Conservation (phyloP, 2,329 filamentous ascomycete species). For the Beauveria pseudobassiana region DNA sequence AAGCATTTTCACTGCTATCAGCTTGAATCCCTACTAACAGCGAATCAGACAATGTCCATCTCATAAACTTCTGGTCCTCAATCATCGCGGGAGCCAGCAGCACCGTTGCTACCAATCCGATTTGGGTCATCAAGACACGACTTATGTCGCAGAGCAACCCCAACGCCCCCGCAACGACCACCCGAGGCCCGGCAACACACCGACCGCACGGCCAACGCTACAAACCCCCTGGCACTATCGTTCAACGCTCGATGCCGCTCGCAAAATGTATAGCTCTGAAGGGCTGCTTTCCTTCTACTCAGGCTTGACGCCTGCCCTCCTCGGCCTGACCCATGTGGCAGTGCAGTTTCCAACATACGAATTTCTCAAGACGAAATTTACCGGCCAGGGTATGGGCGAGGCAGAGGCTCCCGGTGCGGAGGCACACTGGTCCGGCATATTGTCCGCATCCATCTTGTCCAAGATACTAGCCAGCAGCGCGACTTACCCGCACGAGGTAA, state of each 20-base stretch:
- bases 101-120: constrained; percentile 91
- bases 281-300: constrained; percentile 91
- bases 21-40: constrained; percentile 10
- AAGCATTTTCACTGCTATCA: constrained; percentile 15
- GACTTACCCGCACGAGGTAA: constrained; percentile 95
- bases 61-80: constrained; percentile 82
- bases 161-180: constrained; percentile 36
- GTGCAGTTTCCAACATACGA: constrained; percentile 97
- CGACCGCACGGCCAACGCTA: constrained; percentile 46
- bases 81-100: constrained; percentile 87
- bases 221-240: constrained; percentile 84
- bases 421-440: constrained; percentile 74
- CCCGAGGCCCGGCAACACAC: constrained; percentile 44
- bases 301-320: constrained; percentile 80
- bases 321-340: constrained; percentile 89
- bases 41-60: constrained; percentile 59
- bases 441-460: constrained; percentile 83
- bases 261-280: constrained; percentile 91
- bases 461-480: constrained; percentile 91
- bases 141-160: constrained; percentile 83
- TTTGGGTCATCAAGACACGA: constrained; percentile 98
- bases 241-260: constrained; percentile 82
- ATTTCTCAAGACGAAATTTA: constrained; percentile 83
- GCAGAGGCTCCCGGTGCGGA: constrained; percentile 34
- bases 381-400: constrained; percentile 78